Evolutionary conservation across 163 green algal genomes (phyloP), one percentile per base, ranked within the genome.

Genomic region (Volvox carteri): DNA sequence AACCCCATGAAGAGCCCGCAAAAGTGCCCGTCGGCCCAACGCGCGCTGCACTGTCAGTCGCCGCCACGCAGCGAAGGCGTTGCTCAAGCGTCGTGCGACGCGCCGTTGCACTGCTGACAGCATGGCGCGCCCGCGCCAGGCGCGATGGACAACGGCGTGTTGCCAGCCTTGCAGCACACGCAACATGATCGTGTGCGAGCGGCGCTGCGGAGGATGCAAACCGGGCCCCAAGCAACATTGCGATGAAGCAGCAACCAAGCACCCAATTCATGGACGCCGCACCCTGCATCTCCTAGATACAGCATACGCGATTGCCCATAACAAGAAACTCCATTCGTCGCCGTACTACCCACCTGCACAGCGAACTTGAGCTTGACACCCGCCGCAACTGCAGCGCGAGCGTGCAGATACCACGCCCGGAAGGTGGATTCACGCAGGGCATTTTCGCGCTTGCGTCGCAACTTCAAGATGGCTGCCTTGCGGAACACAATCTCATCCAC

Each of bases 391-490:
- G 41, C n/a, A 8, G 67, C 52, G 35, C 72, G 52, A 12, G 72
- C 33, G 84, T 52, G 54, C 11, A 2, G 23, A 8, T 16, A 8
- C 84, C 84, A 89, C 41, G 72, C 52, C 41, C 41, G 39, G 54
- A 89, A 89, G 30, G 41, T 39, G 6, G 35, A 21, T 14, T 41
- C 54, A 1, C 39, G 72, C 39, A 68, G 25, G 11, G 23, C 68
- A 39, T 39, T 54, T 37, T 58, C 28, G 0, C 44, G 72, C 84
- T 77, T 78, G 52, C 54, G 52, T 14, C 72, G 39, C 41, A 77
- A 44, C 81, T 87, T 88, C 3, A 83, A 16, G 52, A 88, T 75
- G 52, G 52, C 70, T 30, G 84, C 65, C 46, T 87, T 87, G 21
- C 28, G 48, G 30, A 41, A 87, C 46, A 87, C 81, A 11, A 87